Evolutionary conservation across 768 basidiomycete species (phyloP).

Genomic region (Phaeolepiota aurea): DNA sequence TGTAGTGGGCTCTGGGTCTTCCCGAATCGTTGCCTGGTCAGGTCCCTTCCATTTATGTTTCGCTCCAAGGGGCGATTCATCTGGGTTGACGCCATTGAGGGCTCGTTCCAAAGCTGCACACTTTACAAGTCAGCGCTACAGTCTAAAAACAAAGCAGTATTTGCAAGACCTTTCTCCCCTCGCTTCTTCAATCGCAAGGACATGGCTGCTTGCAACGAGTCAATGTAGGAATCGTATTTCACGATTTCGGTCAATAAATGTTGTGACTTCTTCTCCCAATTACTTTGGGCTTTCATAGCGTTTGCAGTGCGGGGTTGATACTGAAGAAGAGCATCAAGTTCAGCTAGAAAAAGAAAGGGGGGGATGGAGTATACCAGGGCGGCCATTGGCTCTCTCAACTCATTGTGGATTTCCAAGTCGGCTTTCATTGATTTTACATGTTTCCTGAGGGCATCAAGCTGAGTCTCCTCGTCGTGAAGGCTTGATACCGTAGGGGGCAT

Average conservation of each 20-base stretch:
- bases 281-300: constrained; percentile 67
- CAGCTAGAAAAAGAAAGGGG: constrained; percentile 3
- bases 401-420: constrained; percentile 79
- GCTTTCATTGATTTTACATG: constrained; percentile 69
- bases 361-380: constrained; percentile 44
- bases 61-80: constrained; percentile 11
- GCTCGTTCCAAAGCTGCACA: constrained; percentile 27
- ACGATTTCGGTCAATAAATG: constrained; percentile 87
- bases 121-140: constrained; percentile 1
- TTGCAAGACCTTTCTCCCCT: constrained; percentile 62
- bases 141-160: constrained; percentile 2
- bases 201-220: constrained; percentile 81
- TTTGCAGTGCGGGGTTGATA: constrained; percentile 74
- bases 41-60: constrained; percentile 24
- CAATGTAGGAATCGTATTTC: constrained; percentile 94
- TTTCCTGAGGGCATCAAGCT: constrained; percentile 81
- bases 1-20: constrained; percentile 22
- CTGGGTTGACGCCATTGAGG: constrained; percentile 21
- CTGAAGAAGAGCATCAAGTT: constrained; percentile 29
- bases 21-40: constrained; percentile 22
- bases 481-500: constrained; percentile 78
- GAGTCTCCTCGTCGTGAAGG: constrained; percentile 84
- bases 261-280: constrained; percentile 91
- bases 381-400: constrained; percentile 75
- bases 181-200: constrained; percentile 78